Conservation (phyloP, 805 yeast species). For the Sugiyamaella smithiae region DNA sequence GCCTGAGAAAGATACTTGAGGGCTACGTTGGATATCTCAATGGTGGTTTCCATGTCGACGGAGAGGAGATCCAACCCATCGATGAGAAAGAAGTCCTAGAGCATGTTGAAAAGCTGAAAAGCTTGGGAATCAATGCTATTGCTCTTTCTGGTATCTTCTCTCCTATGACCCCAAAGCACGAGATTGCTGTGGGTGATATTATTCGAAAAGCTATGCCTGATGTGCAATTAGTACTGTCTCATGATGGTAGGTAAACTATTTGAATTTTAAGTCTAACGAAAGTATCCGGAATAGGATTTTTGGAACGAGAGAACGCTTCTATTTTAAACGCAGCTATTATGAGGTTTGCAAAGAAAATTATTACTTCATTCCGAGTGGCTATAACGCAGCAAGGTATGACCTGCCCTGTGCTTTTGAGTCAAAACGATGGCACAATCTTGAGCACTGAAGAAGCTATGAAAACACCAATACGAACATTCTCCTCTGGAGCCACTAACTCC, state of each 20-base stretch:
- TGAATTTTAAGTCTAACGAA: no score
- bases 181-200: slow-evolving; percentile 35
- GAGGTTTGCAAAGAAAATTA: slow-evolving; percentile 43
- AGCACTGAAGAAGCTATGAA: slow-evolving; percentile 40
- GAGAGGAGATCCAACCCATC: slow-evolving; percentile 14
- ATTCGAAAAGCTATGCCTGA: slow-evolving; percentile 38
- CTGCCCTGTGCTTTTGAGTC: slow-evolving; percentile 44
- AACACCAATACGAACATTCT: slow-evolving; percentile 45
- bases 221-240: slow-evolving; percentile 39
- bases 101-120: slow-evolving; percentile 36
- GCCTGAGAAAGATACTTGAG: slow-evolving; percentile 12
- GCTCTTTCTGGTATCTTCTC: slow-evolving; percentile 45
- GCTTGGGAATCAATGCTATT: slow-evolving; percentile 32
- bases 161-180: slow-evolving; percentile 41
- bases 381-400: slow-evolving; percentile 36
- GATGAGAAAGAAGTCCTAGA: slow-evolving; percentile 12
- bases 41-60: slow-evolving; percentile 21
- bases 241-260: no score
- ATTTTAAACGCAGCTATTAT: slow-evolving; percentile 41
- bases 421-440: slow-evolving; percentile 49
- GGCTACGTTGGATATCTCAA: slow-evolving; percentile 17
- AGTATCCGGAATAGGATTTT: slow-evolving; percentile 44
- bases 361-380: slow-evolving; percentile 40
- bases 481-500: slow-evolving; percentile 47
- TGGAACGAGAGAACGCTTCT: slow-evolving; percentile 49